Percentiles rank a stretch among this genome's conserved stretches.
These are phyloP conservation scores for Venturiaceae sp. DNA, from an alignment of 2,329 filamentous ascomycete species.

Conservation along the genomic window DNA sequence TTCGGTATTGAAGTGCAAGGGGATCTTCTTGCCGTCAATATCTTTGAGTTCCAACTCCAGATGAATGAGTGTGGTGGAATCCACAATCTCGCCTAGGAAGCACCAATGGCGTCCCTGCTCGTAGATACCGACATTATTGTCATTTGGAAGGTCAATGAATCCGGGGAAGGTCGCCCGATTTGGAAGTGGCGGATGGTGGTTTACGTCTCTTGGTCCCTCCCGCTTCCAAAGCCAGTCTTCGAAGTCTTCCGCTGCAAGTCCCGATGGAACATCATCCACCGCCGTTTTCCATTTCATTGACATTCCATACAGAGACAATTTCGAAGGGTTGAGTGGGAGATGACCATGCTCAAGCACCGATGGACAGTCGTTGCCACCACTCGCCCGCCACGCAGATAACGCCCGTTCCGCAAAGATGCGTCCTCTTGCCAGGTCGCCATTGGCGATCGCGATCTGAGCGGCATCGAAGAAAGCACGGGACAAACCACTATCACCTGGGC, in stretches of 20 bases:
- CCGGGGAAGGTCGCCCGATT: too few species aligned
- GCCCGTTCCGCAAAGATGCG: slow-evolving; percentile 17
- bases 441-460: slow-evolving; percentile 17
- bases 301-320: too few species aligned
- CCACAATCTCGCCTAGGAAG: neutral
- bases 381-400: slow-evolving; percentile 8
- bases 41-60: neutral
- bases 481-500: slow-evolving; percentile 14
- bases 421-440: slow-evolving; percentile 22
- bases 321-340: too few species aligned
- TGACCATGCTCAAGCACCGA: slow-evolving; percentile 6
- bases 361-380: slow-evolving; percentile 14
- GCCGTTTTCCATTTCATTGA: too few species aligned
- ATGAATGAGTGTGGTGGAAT: neutral
- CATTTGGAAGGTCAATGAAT: neutral
- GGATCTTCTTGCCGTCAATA: neutral
- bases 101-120: neutral
- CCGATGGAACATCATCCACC: too few species aligned
- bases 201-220: too few species aligned
- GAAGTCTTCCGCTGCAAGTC: too few species aligned
- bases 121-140: neutral
- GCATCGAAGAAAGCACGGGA: slow-evolving; percentile 17
- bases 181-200: too few species aligned
- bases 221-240: too few species aligned
- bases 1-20: neutral